Evolutionary conservation across 352 stramenopile species (phyloP).

Genomic region (Phytophthora crassamura): DNA sequence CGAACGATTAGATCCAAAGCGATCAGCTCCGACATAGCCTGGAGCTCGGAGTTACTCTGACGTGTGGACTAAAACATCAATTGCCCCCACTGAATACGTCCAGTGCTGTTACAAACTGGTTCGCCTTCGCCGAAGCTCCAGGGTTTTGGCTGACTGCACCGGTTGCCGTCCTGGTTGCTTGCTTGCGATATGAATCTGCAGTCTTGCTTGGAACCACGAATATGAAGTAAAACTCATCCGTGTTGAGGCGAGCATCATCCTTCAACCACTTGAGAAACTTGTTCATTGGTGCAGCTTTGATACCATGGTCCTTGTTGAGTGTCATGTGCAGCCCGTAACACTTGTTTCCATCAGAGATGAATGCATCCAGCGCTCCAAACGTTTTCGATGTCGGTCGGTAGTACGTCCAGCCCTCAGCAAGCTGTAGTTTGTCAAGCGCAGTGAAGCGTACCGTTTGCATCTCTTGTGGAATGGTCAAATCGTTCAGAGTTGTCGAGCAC

Average conservation of each 20-base stretch:
- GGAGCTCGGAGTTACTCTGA: no score
- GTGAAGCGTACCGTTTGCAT: constrained; percentile 9
- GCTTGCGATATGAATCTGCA: not conserved
- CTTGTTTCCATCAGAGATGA: not conserved
- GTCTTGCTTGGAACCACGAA: constrained; percentile 19
- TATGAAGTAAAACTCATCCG: constrained; percentile 2
- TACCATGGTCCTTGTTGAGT: not conserved
- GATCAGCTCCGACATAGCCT: no score
- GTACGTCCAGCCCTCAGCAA: not conserved
- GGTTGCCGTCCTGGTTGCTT: not conserved
- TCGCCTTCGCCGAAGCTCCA: not conserved
- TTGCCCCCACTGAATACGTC: not conserved
- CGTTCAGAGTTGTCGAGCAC: not conserved
- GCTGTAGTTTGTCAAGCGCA: not conserved
- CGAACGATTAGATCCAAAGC: no score
- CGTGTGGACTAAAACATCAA: no score
- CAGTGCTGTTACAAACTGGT: not conserved
- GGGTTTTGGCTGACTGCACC: not conserved
- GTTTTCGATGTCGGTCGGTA: constrained; percentile 3
- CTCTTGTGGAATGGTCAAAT: not conserved
- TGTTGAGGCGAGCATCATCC: not conserved
- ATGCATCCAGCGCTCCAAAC: constrained; percentile 18
- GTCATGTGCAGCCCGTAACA: constrained; percentile 11
- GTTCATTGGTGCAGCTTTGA: constrained; percentile 9
- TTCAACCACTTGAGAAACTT: constrained; percentile 3